Base-by-base conservation (phyloP, 352 stramenopile genomes). In the Phytophthora citricola region DNA sequence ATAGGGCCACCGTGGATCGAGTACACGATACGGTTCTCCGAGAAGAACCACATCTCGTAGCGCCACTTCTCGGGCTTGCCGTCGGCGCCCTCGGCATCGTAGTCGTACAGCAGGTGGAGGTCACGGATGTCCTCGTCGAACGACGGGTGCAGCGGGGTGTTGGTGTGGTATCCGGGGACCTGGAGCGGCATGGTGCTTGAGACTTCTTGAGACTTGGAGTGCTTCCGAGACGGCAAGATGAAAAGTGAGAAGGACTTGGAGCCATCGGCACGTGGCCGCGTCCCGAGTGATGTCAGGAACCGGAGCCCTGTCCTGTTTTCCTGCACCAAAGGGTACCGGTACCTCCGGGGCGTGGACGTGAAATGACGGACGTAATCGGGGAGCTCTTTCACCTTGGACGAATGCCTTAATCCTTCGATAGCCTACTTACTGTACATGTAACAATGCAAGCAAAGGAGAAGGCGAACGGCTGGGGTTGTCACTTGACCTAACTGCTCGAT, bases 41-140 rank as follows among this genome's bases (percentile, higher is more conserved):
- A 83, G 66, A 80, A 81, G 66, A 86, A 86, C 71, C 75, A 86
- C 74, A 86, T 77, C 66, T 86, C 77, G 63, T 86, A 86, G 63
- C 77, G 77, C 77, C 77, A 86, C 72, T 83, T 86, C 50, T 81
- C 48, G 17, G 75, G 72, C 56, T 75, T 79, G 60, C 77, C 75
- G 24, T 86, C 57, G 24, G 60, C 51, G 38, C 52, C 62, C 50
- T 83, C 65, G 24, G 72, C 75, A 43, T 83, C 69, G 61, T 86
- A 86, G 63, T 86, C 77, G 69, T 86, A 86, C 31, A 86, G 27
- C 24, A 85, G 57, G 61, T 85, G 77, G 14, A 83, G 45, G 69
- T 83, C 71, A 50, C 77, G 77, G 59, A 86, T 86, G 52, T 86
- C 78, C 54, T 81, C 56, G 52, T 86, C 69, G 60, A 86, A 86